These are phyloP conservation scores for Telopea speciosissima DNA, from an alignment of 177 flowering plant genomes.

Conservation along the genomic window DNA sequence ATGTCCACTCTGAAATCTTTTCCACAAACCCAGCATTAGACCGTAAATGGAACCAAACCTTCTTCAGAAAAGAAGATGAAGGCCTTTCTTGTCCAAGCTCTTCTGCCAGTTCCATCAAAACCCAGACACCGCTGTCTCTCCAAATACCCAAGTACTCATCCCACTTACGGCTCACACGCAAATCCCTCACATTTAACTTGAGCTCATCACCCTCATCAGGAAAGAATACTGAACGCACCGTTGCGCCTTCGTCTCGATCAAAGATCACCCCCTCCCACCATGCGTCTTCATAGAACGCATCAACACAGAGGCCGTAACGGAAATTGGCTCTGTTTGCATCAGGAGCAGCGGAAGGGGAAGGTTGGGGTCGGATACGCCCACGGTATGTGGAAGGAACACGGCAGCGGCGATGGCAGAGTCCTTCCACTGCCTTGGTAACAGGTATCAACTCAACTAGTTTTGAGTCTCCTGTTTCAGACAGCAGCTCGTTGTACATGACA, in stretches of 20 bases:
- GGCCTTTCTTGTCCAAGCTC: conserved; percentile 4
- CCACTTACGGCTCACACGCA: conserved; percentile 24
- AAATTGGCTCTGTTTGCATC: conserved; percentile 1
- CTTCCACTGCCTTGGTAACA: conserved; percentile 24
- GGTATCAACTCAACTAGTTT: conserved; percentile 27
- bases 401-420: conserved; percentile 14
- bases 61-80: conserved; percentile 17
- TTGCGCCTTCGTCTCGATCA: conserved; percentile 13
- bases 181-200: conserved; percentile 12
- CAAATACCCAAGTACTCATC: conserved; percentile 22
- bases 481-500: conserved; percentile 21
- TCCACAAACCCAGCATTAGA: conserved; percentile 15
- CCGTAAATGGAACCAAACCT: conserved; percentile 18
- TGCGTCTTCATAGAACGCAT: conserved; percentile 26
- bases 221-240: conserved; percentile 16
- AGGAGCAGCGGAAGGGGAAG: neutral
- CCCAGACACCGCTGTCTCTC: conserved; percentile 23
- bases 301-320: conserved; percentile 27
- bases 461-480: conserved; percentile 14
- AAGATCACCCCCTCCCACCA: conserved; percentile 13
- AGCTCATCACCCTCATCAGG: conserved; percentile 28
- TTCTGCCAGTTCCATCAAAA: conserved; percentile 16
- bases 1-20: conserved; percentile 30
- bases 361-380: conserved; percentile 22
- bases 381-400: conserved; percentile 15